Evolutionary conservation across 2,329 filamentous ascomycete genomes (phyloP).

Genomic region (Colletotrichum shisoi): DNA sequence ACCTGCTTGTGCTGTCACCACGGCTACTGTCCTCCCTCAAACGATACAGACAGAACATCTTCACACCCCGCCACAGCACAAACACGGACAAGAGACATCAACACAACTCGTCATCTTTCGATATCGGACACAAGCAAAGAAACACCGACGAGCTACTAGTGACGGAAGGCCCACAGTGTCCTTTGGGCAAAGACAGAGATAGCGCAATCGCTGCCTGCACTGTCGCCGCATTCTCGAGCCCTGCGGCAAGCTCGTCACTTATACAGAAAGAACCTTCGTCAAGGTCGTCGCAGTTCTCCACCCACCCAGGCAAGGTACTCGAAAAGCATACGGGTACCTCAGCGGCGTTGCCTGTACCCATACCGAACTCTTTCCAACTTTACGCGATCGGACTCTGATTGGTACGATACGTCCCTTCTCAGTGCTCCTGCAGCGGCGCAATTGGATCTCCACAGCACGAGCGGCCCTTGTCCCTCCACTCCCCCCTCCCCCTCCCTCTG

Average conservation of each 20-base stretch:
- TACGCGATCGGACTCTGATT: conserved; percentile 48
- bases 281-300: conserved; percentile 29
- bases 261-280: conserved; percentile 32
- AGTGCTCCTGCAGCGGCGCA: conserved; percentile 38
- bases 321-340: conserved; percentile 26
- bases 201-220: conserved; percentile 21
- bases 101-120: conserved; percentile 13
- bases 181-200: conserved; percentile 11
- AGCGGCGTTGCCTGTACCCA: conserved; percentile 28
- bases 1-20: not conserved
- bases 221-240: conserved; percentile 1
- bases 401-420: conserved; percentile 45
- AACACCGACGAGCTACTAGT: not conserved
- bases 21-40: conserved; percentile 4
- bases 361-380: conserved; percentile 38
- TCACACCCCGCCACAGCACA: conserved; percentile 15
- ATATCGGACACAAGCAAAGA: conserved; percentile 8
- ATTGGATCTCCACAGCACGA: conserved; percentile 31
- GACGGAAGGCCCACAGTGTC: not conserved
- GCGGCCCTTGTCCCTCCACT: conserved; percentile 29
- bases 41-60: not conserved
- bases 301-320: conserved; percentile 22
- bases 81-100: conserved; percentile 6
- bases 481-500: conserved; percentile 20
- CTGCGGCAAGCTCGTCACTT: conserved; percentile 25